A percentile compares a stretch with the other conserved stretches of the same genome.
These are phyloP conservation scores for Chaetoceros tenuissimus DNA, from an alignment of 108 stramenopile species.

Conservation along the genomic window DNA sequence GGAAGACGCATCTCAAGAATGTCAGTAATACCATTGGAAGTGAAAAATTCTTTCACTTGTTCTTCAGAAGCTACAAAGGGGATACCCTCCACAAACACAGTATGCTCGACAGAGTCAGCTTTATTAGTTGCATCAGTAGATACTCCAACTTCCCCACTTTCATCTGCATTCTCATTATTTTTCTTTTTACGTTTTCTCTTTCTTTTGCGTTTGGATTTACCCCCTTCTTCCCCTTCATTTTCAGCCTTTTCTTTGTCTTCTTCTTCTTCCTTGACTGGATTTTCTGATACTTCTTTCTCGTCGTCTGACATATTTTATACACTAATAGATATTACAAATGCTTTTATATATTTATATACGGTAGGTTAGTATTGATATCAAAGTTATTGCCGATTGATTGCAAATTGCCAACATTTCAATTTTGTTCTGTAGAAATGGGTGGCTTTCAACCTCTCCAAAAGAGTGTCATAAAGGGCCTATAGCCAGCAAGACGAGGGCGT, in stretches of 20 bases:
- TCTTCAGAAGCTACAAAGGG: constrained; percentile 69
- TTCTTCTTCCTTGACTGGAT: constrained; percentile 7
- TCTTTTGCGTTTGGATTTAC: constrained; percentile 57
- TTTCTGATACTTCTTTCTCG: constrained; percentile 7
- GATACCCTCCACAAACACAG: constrained; percentile 89
- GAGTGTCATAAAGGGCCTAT: too few species aligned
- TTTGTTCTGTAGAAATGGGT: too few species aligned
- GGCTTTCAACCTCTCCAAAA: too few species aligned
- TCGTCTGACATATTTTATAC: too few species aligned
- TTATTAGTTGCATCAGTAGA: constrained; percentile 9
- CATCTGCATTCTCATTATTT: constrained; percentile 10
- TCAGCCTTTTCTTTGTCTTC: constrained; percentile 17
- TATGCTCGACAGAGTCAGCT: constrained; percentile 32
- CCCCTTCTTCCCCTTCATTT: constrained; percentile 11
- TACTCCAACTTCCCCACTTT: neutral
- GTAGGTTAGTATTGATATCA: too few species aligned
- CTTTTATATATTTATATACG: too few species aligned
- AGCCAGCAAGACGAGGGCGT: too few species aligned
- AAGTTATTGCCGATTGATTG: too few species aligned
- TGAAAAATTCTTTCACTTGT: constrained; percentile 71
- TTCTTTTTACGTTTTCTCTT: constrained; percentile 63
- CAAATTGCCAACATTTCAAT: too few species aligned
- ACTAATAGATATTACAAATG: too few species aligned
- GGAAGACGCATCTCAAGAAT: constrained; percentile 79
- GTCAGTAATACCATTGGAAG: constrained; percentile 29